Conservation (phyloP, 345 rosid species). For the Trapa incisa region DNA sequence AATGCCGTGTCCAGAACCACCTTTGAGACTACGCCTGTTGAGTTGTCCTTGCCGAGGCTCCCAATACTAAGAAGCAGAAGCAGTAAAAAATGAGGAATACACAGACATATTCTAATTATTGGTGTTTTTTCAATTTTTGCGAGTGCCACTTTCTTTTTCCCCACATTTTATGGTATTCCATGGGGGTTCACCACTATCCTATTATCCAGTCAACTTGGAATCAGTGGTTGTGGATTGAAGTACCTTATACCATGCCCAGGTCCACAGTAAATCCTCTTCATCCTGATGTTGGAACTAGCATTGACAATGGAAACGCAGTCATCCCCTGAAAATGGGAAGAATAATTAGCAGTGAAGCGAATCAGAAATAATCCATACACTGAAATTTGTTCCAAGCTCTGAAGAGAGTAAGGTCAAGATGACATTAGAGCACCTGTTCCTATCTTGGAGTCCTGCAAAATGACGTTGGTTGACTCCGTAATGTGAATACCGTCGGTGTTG, state of each 20-base stretch:
- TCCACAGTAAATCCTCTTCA: slow-evolving; percentile 81
- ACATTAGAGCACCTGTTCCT: slow-evolving; percentile 68
- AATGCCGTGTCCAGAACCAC: slow-evolving; percentile 83
- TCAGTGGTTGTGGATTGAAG: background rate
- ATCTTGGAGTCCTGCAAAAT: slow-evolving; percentile 76
- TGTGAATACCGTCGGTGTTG: slow-evolving; percentile 92
- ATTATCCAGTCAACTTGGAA: background rate
- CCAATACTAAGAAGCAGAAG: slow-evolving; percentile 46
- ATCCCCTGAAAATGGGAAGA: slow-evolving; percentile 46
- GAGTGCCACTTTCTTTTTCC: background rate
- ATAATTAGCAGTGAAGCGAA: background rate
- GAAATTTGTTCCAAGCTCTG: background rate
- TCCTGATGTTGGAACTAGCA: slow-evolving; percentile 65
- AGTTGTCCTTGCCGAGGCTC: slow-evolving; percentile 84
- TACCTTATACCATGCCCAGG: slow-evolving; percentile 98
- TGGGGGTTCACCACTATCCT: too few relatives aligned
- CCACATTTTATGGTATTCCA: too few relatives aligned
- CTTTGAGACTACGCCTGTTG: slow-evolving; percentile 58
- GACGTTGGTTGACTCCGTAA: slow-evolving; percentile 66
- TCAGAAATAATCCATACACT: too few relatives aligned
- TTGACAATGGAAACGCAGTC: slow-evolving; percentile 86
- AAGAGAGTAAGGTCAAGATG: background rate
- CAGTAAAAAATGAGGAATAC: slow-evolving; percentile 4
- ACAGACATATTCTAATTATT: background rate
- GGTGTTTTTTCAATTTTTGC: background rate